These are phyloP conservation scores for Trichomonascus vanleenenianus DNA, from an alignment of 805 yeast genomes.

Conservation along the genomic window DNA sequence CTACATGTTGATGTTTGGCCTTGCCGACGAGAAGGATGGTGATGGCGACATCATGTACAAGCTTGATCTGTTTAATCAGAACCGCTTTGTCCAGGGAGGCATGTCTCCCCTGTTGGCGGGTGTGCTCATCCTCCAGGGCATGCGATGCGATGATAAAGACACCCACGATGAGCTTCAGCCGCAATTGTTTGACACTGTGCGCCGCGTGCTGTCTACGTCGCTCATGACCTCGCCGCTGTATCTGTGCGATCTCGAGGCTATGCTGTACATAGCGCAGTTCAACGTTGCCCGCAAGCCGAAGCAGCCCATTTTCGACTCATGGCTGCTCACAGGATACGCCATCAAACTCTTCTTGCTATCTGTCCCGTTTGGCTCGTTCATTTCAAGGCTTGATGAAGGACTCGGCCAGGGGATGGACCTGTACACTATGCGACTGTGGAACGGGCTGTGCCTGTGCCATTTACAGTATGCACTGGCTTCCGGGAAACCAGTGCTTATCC, in stretches of 20 bases:
- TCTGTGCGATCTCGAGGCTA: conserved; percentile 55
- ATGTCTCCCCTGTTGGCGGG: conserved; percentile 10
- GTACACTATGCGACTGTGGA: conserved; percentile 48
- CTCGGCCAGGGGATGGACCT: conserved; percentile 29
- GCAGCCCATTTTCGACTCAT: conserved; percentile 45
- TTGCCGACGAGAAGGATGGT: neutral
- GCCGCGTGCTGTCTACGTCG: conserved; percentile 42
- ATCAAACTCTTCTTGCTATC: conserved; percentile 42
- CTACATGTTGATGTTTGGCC: conserved; percentile 35
- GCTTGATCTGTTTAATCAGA: neutral
- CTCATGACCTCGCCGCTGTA: conserved; percentile 44
- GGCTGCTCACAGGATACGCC: conserved; percentile 47
- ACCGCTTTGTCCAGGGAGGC: conserved; percentile 16
- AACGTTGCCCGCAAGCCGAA: conserved; percentile 47
- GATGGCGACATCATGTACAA: too few species aligned
- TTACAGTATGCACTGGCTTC: conserved; percentile 43
- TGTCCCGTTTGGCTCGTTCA: conserved; percentile 32
- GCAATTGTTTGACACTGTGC: conserved; percentile 40
- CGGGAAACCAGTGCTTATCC: conserved; percentile 39
- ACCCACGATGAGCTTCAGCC: conserved; percentile 43
- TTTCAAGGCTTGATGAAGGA: conserved; percentile 5
- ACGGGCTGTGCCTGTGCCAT: conserved; percentile 45
- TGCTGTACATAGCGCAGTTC: conserved; percentile 46
- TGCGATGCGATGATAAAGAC: conserved; percentile 44
- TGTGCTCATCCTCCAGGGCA: conserved; percentile 13